Conservation (phyloP, 768 basidiomycete genomes). For the Boletellus emodensis region DNA sequence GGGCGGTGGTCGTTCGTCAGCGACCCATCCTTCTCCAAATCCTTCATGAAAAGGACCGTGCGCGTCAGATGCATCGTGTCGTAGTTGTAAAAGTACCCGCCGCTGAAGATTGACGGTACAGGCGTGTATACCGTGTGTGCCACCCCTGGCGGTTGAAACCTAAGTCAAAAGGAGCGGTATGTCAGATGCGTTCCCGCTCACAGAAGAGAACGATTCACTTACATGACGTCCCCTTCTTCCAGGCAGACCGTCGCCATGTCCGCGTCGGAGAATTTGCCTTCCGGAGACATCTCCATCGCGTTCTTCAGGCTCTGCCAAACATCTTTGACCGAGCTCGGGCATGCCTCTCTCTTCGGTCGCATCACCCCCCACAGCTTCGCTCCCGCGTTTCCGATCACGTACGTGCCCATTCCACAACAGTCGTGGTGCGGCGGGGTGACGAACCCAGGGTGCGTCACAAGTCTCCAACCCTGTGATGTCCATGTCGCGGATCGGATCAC, state of each 20-base stretch:
- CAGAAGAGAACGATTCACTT: background rate
- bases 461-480: conserved; percentile 2
- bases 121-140: background rate
- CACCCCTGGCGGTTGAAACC: background rate
- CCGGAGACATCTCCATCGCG: no score
- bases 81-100: background rate
- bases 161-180: no score
- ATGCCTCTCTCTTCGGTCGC: background rate
- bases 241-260: background rate
- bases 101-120: background rate
- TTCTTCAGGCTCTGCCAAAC: background rate
- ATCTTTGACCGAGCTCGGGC: background rate
- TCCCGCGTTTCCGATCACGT: no score
- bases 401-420: background rate
- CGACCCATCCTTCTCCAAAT: rapidly evolving
- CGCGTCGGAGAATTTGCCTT: background rate
- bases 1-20: background rate
- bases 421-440: background rate
- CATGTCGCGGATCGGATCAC: background rate
- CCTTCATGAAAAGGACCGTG: rapidly evolving
- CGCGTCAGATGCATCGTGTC: background rate
- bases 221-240: background rate
- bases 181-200: no score
- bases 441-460: background rate
- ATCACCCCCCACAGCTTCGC: conserved; percentile 3